Evolutionary conservation across 106 monocot genomes (phyloP).

Genomic region (Posidonia australis): DNA sequence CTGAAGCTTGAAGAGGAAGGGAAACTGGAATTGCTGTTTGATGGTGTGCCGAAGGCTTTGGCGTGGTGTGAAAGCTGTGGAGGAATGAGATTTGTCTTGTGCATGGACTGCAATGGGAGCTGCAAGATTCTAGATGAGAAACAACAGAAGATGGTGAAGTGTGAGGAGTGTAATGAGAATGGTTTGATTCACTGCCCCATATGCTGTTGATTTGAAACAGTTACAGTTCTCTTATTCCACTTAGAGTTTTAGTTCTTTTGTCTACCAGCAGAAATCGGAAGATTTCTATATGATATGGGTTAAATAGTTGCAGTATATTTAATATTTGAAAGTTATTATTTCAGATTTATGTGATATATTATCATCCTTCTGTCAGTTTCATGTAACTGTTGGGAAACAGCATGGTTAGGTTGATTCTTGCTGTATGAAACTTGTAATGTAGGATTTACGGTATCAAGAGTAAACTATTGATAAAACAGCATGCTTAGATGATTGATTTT

Average conservation of each 20-base stretch:
- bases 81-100: slow-evolving; percentile 76
- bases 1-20: slow-evolving; percentile 68
- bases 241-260: neutral
- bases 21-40: slow-evolving; percentile 38
- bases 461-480: too few species aligned
- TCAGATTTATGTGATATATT: too few species aligned
- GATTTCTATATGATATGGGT: too few species aligned
- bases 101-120: slow-evolving; percentile 72
- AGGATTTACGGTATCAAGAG: too few species aligned
- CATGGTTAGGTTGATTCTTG: too few species aligned
- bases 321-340: too few species aligned
- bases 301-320: too few species aligned
- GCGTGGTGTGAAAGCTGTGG: slow-evolving; percentile 40
- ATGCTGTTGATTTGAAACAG: slow-evolving; percentile 22
- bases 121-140: slow-evolving; percentile 60
- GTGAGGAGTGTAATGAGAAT: slow-evolving; percentile 87
- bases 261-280: too few species aligned
- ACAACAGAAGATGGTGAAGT: slow-evolving; percentile 47
- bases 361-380: too few species aligned
- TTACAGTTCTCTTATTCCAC: neutral
- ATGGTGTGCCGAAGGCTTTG: slow-evolving; percentile 45
- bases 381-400: too few species aligned
- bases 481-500: too few species aligned
- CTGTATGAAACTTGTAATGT: too few species aligned
- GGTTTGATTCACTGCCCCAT: slow-evolving; percentile 72